phyloP scores from a whole-genome alignment of 768 basidiomycete genomes.

The Cystobasidium tubakii region DNA sequence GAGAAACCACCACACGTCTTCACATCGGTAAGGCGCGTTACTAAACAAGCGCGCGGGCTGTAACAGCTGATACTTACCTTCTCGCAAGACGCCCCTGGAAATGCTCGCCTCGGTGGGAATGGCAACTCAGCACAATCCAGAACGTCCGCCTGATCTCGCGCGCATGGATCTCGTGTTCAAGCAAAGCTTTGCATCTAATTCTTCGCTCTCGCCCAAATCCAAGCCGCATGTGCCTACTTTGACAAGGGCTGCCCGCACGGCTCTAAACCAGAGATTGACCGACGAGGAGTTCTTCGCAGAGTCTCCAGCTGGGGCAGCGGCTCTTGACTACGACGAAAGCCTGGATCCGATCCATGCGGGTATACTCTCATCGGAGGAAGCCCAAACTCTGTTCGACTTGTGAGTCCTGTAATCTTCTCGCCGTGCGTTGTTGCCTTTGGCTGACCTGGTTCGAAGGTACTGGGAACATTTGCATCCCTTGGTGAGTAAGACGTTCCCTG shows the following conservation, averaged over 20 bases:
- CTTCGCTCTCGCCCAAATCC: background rate
- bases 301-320: background rate
- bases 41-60: background rate
- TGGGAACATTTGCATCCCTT: slow-evolving; percentile 9
- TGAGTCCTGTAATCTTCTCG: background rate
- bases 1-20: slow-evolving; percentile 8
- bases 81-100: slow-evolving; percentile 1
- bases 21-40: background rate
- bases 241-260: background rate
- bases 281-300: background rate
- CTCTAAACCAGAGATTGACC: background rate
- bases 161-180: background rate
- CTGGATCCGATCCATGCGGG: slow-evolving; percentile 1
- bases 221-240: background rate
- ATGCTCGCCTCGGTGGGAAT: background rate
- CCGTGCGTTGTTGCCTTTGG: background rate
- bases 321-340: background rate
- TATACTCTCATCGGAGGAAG: slow-evolving; percentile 1
- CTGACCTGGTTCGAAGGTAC: background rate
- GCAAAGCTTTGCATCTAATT: background rate
- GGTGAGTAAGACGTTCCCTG: too few relatives aligned
- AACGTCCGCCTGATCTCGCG: background rate
- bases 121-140: background rate
- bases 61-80: background rate
- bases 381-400: background rate